Percentiles rank a stretch among this genome's conserved stretches.
These are phyloP conservation scores for Scleroderma citrinum DNA, from an alignment of 768 basidiomycete genomes.

Conservation along the genomic window DNA sequence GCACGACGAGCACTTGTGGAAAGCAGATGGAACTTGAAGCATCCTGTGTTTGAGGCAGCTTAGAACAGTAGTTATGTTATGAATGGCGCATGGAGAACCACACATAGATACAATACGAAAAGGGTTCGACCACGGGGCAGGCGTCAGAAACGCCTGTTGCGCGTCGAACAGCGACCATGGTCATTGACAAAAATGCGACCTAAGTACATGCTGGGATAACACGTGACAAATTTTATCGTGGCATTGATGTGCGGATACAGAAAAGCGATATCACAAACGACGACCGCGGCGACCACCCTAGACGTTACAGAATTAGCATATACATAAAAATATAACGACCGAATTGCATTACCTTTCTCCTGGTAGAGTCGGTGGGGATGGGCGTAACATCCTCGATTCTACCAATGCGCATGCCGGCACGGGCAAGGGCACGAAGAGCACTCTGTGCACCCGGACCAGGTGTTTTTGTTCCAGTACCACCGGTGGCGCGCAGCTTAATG, in stretches of 20 bases:
- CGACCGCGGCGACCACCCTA: constrained; percentile 99
- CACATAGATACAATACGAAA: not conserved
- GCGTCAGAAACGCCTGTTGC: constrained; percentile 59
- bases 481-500: constrained; percentile 98
- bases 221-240: constrained; percentile 20
- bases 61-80: not conserved
- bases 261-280: constrained; percentile 56
- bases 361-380: constrained; percentile 93
- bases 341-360: constrained; percentile 77
- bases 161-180: constrained; percentile 82
- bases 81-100: not conserved
- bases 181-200: constrained; percentile 32
- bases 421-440: constrained; percentile 95
- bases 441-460: constrained; percentile 98
- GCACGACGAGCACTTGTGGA: no score
- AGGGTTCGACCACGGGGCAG: constrained; percentile 73
- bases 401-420: constrained; percentile 97
- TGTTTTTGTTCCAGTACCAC: constrained; percentile 97
- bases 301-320: constrained; percentile 3
- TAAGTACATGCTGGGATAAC: constrained; percentile 30
- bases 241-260: constrained; percentile 7
- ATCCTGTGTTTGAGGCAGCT: no score
- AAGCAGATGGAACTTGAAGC: no score
- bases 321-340: not conserved
- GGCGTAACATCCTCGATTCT: constrained; percentile 98